Conservation (phyloP, 768 basidiomycete species). For the Antrodiella citrinella region DNA sequence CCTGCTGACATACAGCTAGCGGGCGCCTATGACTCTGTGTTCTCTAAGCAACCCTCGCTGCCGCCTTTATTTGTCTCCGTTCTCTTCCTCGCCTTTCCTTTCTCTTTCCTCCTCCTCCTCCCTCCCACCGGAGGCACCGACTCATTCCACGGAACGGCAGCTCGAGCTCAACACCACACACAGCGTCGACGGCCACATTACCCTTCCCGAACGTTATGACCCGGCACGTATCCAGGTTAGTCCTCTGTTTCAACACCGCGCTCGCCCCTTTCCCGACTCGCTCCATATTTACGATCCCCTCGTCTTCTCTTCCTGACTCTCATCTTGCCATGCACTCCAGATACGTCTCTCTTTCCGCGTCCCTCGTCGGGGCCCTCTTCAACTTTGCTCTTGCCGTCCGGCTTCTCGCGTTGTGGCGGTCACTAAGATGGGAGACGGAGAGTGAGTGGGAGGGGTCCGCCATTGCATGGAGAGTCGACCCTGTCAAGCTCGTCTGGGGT, state of each 20-base stretch:
- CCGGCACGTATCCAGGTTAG: constrained; percentile 9
- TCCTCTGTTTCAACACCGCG: constrained; percentile 1
- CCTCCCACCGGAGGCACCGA: constrained; percentile 3
- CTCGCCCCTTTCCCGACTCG: background rate
- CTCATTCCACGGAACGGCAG: too few relatives aligned
- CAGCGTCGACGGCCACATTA: constrained; percentile 2
- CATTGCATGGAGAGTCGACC: constrained; percentile 33
- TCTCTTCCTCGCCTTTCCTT: background rate
- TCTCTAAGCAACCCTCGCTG: too few relatives aligned
- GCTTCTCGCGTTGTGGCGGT: constrained; percentile 35
- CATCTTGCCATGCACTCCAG: constrained; percentile 19
- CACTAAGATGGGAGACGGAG: constrained; percentile 38
- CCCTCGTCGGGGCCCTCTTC: constrained; percentile 31
- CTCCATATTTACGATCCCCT: background rate
- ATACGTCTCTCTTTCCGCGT: constrained; percentile 28
- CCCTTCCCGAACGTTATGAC: constrained; percentile 6
- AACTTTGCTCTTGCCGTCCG: constrained; percentile 34
- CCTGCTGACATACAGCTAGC: constrained; percentile 1
- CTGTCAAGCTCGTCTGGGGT: constrained; percentile 45
- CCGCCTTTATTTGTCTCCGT: constrained; percentile 3
- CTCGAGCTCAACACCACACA: too few relatives aligned
- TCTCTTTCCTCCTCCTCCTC: background rate
- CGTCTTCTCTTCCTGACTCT: background rate
- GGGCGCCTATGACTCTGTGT: background rate
- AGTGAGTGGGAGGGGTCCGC: constrained; percentile 41